A percentile compares a stretch with the other conserved stretches of the same genome.
Evolutionary conservation across 2,329 filamentous ascomycete genomes (phyloP).

Genomic region (Magnaporthiopsis poae): DNA sequence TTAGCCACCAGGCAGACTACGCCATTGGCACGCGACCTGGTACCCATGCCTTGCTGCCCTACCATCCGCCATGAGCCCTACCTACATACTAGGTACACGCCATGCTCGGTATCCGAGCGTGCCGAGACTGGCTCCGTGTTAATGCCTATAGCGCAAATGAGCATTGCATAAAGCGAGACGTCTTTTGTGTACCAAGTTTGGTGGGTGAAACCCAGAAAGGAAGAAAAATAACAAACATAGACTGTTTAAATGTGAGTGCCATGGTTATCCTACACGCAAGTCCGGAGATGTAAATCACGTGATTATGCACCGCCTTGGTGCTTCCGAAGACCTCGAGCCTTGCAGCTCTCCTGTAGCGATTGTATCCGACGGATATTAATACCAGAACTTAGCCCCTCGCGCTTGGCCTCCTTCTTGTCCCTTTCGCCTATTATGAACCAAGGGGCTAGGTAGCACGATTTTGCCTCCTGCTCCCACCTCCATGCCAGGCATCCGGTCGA

Average conservation of each 20-base stretch:
- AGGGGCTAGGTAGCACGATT: slow-evolving; percentile 35
- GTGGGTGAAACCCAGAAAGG: too few relatives aligned
- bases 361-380: slow-evolving; percentile 22
- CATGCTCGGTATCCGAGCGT: background rate
- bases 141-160: background rate
- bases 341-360: background rate
- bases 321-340: background rate
- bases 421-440: slow-evolving; percentile 37
- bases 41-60: background rate
- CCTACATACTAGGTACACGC: too few relatives aligned
- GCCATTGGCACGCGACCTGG: background rate
- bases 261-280: background rate
- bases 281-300: background rate
- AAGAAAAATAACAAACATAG: background rate
- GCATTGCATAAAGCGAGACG: background rate
- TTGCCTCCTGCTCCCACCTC: slow-evolving; percentile 33
- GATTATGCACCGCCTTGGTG: background rate
- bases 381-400: slow-evolving; percentile 25
- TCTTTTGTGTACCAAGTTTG: background rate
- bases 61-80: background rate
- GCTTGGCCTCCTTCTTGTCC: slow-evolving; percentile 17
- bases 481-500: slow-evolving; percentile 37
- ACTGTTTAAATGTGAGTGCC: background rate
- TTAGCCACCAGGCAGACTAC: background rate
- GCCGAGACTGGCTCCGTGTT: background rate